phyloP scores from a whole-genome alignment of 139 green algal genomes.

The Asterochloris erici region DNA sequence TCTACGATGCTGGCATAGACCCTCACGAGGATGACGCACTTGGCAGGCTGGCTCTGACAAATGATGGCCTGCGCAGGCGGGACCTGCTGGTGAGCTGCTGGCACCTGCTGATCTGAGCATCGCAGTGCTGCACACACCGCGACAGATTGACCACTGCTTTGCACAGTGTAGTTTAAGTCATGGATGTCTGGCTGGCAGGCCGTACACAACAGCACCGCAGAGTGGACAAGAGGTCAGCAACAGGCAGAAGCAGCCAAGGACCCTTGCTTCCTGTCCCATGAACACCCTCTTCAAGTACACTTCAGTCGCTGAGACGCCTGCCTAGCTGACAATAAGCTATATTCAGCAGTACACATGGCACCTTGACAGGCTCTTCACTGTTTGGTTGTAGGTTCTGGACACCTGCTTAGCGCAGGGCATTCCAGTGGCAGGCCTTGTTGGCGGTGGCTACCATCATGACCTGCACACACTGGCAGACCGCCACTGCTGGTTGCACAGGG shows the following conservation, averaged over 20 bases:
- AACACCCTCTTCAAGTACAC: too few relatives aligned
- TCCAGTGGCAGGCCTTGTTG: conserved; percentile 71
- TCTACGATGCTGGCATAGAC: conserved; percentile 89
- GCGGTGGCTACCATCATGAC: conserved; percentile 68
- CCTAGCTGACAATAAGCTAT: too few relatives aligned
- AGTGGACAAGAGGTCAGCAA: too few relatives aligned
- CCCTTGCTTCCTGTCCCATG: too few relatives aligned
- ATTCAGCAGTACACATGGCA: too few relatives aligned
- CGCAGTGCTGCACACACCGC: not conserved
- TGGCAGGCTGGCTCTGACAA: conserved; percentile 59
- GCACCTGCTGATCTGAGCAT: not conserved
- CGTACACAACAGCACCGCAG: too few relatives aligned
- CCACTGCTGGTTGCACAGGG: conserved; percentile 63
- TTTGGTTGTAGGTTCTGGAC: conserved; percentile 52
- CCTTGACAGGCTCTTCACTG: too few relatives aligned
- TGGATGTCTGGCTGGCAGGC: too few relatives aligned
- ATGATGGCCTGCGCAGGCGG: conserved; percentile 63
- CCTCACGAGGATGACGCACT: conserved; percentile 67
- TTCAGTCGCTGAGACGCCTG: too few relatives aligned
- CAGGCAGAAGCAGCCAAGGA: too few relatives aligned
- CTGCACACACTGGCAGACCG: conserved; percentile 61
- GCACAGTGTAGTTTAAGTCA: too few relatives aligned
- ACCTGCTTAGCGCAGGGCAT: conserved; percentile 60
- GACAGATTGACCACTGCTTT: too few relatives aligned
- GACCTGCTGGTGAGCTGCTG: conserved; percentile 64